Base-by-base conservation (phyloP, 352 stramenopile genomes). In the Elongisporangium undulatum region DNA sequence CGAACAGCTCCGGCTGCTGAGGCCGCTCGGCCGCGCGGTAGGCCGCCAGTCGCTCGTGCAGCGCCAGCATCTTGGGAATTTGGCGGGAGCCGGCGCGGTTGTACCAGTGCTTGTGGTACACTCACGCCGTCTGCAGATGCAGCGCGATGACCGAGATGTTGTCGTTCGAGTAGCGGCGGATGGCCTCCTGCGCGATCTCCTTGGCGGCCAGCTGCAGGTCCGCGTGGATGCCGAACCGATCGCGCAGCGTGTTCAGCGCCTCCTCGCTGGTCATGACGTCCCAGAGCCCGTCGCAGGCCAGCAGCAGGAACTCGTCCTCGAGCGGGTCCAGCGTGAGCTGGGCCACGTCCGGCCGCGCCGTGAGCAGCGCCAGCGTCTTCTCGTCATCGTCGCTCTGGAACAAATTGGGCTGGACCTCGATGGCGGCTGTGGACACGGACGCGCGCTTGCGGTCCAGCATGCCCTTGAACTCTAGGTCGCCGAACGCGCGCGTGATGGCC, bases 271-370 rank as follows among this genome's bases (percentile, higher is more conserved):
- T 79, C 59, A 96, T 70, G 16, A 89, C 80, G 56, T 96, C 87
- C 84, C 84, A 96, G 15, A 96, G 69, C 12, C 87, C 87, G 65
- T 96, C 87, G 58, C 81, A 94, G 23, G 83, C 87, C 26, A 96
- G 57, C 22, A 96, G 45, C 22, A 96, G 53, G 55, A 94, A 92
- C 17, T 78, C 66, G 58, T 92, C 75, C 10, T 65, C 56, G 6
- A 12, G 21, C 2, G 62, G 57, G 51, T 93, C 58, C 3, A 86
- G 53, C 20, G 69, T 65, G 9, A 87, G 12, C 7, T 66, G 45
- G 8, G 72, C 38, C 1, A 93, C 69, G 51, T 92, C 82, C 17
- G 83, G 84, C 0, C 60, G 68, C 0, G 76, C 78, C 4, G 71
- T 84, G 0, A 92, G 69, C 51, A 89, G 68, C 7, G 75, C 64